These are phyloP conservation scores for Eutrema japonicum DNA, from an alignment of 345 rosid species.

Conservation along the genomic window DNA sequence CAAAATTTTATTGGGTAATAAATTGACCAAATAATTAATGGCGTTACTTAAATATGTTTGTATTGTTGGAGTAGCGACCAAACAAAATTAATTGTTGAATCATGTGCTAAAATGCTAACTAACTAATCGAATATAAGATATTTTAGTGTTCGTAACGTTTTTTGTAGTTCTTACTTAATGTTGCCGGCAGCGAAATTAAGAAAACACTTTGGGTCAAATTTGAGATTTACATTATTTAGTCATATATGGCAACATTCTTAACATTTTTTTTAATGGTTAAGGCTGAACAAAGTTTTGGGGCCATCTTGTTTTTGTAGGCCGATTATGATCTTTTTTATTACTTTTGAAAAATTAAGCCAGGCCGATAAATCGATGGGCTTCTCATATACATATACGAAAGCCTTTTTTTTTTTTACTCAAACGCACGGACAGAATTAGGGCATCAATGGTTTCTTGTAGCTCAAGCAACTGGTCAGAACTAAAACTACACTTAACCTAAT, in stretches of 20 bases:
- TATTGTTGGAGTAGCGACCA: neutral
- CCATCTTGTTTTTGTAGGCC: neutral
- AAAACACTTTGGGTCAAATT: neutral
- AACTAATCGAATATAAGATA: neutral
- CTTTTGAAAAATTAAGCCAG: neutral
- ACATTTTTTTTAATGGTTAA: neutral
- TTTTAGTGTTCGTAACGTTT: no score
- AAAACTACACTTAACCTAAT: neutral
- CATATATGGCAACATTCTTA: neutral
- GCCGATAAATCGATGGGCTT: conserved; percentile 13
- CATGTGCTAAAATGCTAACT: neutral
- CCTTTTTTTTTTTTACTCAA: neutral
- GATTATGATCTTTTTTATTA: neutral
- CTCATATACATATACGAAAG: neutral
- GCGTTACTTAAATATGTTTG: conserved; percentile 4
- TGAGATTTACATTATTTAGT: neutral
- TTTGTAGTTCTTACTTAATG: no score
- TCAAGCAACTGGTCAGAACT: conserved; percentile 2
- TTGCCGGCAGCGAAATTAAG: neutral
- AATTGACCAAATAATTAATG: neutral
- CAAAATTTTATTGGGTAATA: neutral
- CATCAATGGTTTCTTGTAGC: neutral
- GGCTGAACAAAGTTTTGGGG: neutral
- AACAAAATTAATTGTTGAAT: neutral
- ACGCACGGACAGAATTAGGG: neutral